Evolutionary conservation across 2,329 filamentous ascomycete species (phyloP), one percentile per base, ranked within the genome.

Genomic region (Chalaropsis thielavioides): DNA sequence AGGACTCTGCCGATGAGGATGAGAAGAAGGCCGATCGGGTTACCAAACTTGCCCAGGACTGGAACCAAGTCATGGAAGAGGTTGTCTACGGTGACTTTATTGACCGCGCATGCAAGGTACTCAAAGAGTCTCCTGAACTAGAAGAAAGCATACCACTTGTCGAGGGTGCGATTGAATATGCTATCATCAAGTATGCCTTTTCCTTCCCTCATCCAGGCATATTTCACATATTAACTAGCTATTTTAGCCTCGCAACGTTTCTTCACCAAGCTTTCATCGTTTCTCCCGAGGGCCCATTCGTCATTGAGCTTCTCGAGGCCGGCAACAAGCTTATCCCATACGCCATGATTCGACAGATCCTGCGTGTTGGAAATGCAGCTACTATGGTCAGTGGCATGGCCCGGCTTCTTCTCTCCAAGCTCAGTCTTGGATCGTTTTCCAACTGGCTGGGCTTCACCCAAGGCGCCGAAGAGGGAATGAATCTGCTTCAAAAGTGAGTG

Each of bases 361-460:
- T 94, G 3, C 83, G 84, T 49, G 80, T 92, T 15, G 87, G 89
- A 5, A 94, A 92, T 71, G 88, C 88, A 0, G 88, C 88, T 0
- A 88, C 84, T 22, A 92, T 94, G 89, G 85, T 92, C 65, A 88
- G 81, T 70, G 88, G 81, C 66, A 85, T 92, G 80, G 80, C 89
- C 72, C 81, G 79, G 63, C 76, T 92, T 17, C 78, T 92, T 17
- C 78, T 94, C 15, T 85, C 88, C n/a, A 94, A 94, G 74, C 76
- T 91, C 65, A 88, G 87, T 69, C 78, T 92, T 3, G 84, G 83
- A 1, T 84, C 84, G 7, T 75, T 92, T 62, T 90, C 89, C 3
- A 92, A 91, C 72, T 92, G 87, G 86, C 80, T 92, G 11, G 88
- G 89, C 0, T 72, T 90, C 46, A 91, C 86, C 0, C 81, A 82